A percentile compares a stretch with the other conserved stretches of the same genome.
Evolutionary conservation across 177 flowering plant species (phyloP).

Genomic region (Vitis hybrid): DNA sequence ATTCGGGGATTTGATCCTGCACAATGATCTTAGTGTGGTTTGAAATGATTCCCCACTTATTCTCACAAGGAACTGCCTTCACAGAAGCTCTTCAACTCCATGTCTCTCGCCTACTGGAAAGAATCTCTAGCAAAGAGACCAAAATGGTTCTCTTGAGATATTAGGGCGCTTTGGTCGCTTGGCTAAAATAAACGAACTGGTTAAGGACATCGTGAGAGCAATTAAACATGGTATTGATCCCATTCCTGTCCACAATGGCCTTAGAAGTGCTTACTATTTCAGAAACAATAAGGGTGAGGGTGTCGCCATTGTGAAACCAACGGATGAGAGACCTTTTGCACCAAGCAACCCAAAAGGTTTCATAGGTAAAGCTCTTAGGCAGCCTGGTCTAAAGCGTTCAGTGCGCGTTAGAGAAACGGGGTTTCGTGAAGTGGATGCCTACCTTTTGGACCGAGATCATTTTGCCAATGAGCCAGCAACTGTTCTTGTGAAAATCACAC

Average conservation of each 20-base stretch:
- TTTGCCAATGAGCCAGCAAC: conserved; percentile 81
- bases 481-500: conserved; percentile 67
- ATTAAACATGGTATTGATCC: conserved; percentile 61
- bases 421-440: conserved; percentile 71
- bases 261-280: conserved; percentile 74
- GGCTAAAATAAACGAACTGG: conserved; percentile 36
- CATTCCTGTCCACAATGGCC: conserved; percentile 55
- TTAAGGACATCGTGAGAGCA: conserved; percentile 58
- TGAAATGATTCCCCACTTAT: conserved; percentile 60
- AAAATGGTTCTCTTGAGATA: conserved; percentile 50
- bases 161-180: conserved; percentile 35
- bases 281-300: conserved; percentile 51
- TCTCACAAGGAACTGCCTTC: conserved; percentile 49
- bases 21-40: conserved; percentile 57
- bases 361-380: conserved; percentile 65
- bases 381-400: conserved; percentile 65
- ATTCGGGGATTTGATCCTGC: conserved; percentile 55
- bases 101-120: conserved; percentile 56
- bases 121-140: conserved; percentile 50
- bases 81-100: conserved; percentile 66
- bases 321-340: conserved; percentile 80
- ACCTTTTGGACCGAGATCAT: conserved; percentile 61
- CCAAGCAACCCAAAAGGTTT: conserved; percentile 81
- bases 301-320: conserved; percentile 74
- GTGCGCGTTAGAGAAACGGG: conserved; percentile 79